Conservation (phyloP, 116 monocot species). For the Papilionanthe hybrid region DNA sequence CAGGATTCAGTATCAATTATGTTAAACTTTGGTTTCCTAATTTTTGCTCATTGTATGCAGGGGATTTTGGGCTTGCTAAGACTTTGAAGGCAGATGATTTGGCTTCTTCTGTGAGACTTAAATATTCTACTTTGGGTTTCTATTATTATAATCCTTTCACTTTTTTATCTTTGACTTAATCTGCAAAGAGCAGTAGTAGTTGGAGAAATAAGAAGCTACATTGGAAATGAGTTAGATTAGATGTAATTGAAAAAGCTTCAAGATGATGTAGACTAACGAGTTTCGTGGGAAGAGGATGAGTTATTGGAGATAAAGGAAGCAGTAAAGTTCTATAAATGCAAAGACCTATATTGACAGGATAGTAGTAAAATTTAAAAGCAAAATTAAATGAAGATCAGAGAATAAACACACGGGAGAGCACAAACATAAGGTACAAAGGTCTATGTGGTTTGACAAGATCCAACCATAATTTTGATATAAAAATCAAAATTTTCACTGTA, state of each 20-base stretch:
- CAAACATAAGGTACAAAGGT: no score
- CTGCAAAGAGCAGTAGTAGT: neutral
- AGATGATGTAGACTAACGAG: neutral
- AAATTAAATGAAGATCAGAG: no score
- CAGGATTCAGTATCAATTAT: neutral
- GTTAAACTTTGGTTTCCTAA: neutral
- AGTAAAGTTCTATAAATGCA: neutral
- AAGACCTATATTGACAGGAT: neutral
- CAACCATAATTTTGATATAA: no score
- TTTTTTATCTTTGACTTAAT: neutral
- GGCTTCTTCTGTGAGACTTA: constrained; percentile 79
- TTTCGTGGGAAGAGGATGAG: neutral
- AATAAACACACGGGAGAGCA: no score
- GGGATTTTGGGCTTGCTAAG: constrained; percentile 98
- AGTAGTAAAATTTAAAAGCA: no score
- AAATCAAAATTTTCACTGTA: no score
- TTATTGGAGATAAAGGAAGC: neutral
- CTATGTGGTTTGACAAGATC: no score
- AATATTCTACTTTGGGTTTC: neutral
- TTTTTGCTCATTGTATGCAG: constrained; percentile 31
- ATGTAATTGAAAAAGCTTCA: neutral
- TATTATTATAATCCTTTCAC: neutral
- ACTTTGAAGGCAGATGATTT: constrained; percentile 94
- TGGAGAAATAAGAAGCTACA: neutral
- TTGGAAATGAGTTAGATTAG: neutral